Percentiles rank a stretch among this genome's conserved stretches.
phyloP scores from a whole-genome alignment of 2,329 filamentous ascomycete genomes.

The Ophiostoma angusticollis region DNA sequence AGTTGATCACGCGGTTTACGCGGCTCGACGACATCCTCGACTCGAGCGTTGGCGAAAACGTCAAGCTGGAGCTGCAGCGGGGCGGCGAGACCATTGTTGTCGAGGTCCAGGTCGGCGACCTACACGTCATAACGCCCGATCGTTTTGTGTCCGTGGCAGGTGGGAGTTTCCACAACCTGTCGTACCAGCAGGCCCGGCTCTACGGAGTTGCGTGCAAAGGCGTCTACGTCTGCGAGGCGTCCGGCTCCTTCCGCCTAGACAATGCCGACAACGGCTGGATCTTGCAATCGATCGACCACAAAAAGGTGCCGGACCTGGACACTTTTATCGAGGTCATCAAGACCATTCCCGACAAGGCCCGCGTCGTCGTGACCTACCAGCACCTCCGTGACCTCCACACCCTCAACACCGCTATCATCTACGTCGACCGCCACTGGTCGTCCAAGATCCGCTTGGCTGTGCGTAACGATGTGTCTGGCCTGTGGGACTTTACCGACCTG shows the following conservation, averaged over 20 bases:
- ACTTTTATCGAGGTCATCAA: conserved; percentile 88
- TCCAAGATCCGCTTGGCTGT: conserved; percentile 87
- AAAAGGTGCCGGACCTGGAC: conserved; percentile 75
- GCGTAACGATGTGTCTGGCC: conserved; percentile 75
- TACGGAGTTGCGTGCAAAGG: conserved; percentile 88
- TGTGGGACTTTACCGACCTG: conserved; percentile 91
- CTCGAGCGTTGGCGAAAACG: conserved; percentile 65
- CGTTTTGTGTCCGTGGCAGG: conserved; percentile 91
- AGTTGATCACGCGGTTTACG: conserved; percentile 87
- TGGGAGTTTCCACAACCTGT: conserved; percentile 88
- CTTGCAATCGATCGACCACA: conserved; percentile 82
- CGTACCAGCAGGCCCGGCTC: conserved; percentile 92
- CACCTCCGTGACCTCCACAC: conserved; percentile 92
- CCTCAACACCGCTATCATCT: conserved; percentile 80
- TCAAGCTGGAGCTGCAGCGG: conserved; percentile 73
- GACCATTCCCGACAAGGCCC: conserved; percentile 64
- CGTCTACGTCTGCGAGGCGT: conserved; percentile 88
- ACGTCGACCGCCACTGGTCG: conserved; percentile 91
- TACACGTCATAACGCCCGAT: conserved; percentile 91
- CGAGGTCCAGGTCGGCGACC: conserved; percentile 71
- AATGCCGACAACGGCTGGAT: conserved; percentile 87
- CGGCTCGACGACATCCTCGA: conserved; percentile 85
- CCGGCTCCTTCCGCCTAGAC: conserved; percentile 90
- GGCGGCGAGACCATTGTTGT: conserved; percentile 81
- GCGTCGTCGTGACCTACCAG: conserved; percentile 90